Evolutionary conservation across 495 filamentous ascomycete species (phyloP).

Genomic region (Entonaema liquescens): DNA sequence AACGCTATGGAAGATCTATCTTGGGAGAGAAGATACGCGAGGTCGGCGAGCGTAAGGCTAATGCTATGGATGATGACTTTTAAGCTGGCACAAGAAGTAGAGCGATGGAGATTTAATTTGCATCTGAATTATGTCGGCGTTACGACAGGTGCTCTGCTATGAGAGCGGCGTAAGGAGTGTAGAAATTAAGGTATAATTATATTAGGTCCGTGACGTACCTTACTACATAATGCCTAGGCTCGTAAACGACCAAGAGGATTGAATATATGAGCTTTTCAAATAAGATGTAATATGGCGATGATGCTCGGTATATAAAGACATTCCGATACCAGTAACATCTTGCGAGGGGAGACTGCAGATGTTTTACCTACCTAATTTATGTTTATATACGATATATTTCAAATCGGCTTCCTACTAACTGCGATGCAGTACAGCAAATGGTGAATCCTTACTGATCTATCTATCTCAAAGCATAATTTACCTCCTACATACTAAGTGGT

Average conservation of each 20-base stretch:
- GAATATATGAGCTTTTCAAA: neutral
- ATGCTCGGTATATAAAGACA: neutral
- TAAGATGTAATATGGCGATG: no score
- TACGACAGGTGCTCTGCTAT: neutral
- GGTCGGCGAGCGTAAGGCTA: constrained; percentile 70
- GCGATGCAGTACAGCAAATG: no score
- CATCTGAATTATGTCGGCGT: neutral
- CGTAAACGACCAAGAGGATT: neutral
- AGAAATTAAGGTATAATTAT: constrained; percentile 2
- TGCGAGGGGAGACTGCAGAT: neutral
- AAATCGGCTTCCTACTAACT: no score
- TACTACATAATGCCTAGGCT: constrained; percentile 14
- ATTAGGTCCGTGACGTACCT: no score
- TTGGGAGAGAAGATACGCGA: constrained; percentile 88
- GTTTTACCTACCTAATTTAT: neutral
- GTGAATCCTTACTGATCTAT: no score
- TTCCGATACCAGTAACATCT: neutral
- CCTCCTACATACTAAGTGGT: no score
- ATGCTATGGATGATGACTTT: constrained; percentile 62
- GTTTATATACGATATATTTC: neutral
- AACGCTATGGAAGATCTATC: constrained; percentile 76
- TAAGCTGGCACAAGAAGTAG: no score
- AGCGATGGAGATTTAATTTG: neutral
- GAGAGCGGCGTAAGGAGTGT: neutral
- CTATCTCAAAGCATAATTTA: neutral